Conservation (phyloP, 2,329 filamentous ascomycete species). For the Ramichloridium luteum region DNA sequence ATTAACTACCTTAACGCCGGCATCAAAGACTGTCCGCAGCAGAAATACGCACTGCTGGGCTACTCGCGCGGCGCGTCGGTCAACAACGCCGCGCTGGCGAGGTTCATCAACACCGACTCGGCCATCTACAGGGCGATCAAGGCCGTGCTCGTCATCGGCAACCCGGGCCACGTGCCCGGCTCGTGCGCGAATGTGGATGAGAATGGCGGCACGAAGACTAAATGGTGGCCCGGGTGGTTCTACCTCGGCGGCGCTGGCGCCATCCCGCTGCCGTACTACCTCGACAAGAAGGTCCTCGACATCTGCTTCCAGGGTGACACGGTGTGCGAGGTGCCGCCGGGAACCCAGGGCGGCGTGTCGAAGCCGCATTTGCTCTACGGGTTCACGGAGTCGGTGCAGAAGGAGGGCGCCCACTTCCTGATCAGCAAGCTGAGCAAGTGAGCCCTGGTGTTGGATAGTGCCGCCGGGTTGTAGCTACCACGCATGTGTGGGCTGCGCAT, state of each 20-base stretch:
- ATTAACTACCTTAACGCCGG: slow-evolving; percentile 4
- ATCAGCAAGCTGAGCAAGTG: too few species aligned
- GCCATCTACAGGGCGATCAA: slow-evolving; percentile 3
- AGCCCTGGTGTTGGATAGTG: slow-evolving; percentile 49
- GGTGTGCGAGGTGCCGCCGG: slow-evolving; percentile 1
- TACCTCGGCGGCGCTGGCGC: not conserved
- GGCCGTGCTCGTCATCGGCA: slow-evolving; percentile 7
- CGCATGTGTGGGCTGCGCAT: too few species aligned
- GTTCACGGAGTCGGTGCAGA: slow-evolving; percentile 1
- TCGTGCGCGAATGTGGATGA: slow-evolving; percentile 4
- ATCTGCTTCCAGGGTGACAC: slow-evolving; percentile 5
- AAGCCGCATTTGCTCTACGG: not conserved
- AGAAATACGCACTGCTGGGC: slow-evolving; percentile 6
- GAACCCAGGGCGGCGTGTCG: not conserved
- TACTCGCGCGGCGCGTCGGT: slow-evolving; percentile 8
- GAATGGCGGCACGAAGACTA: slow-evolving; percentile 3
- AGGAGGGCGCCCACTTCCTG: not conserved
- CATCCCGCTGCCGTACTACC: slow-evolving; percentile 4
- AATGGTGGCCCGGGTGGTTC: not conserved
- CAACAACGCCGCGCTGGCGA: slow-evolving; percentile 2
- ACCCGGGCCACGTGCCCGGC: slow-evolving; percentile 4
- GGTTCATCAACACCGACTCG: slow-evolving; percentile 1
- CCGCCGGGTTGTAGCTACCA: too few species aligned
- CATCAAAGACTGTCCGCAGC: slow-evolving; percentile 4
- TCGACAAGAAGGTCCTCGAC: slow-evolving; percentile 4